These are phyloP conservation scores for Fusarium haematococcum DNA, from an alignment of 2,329 filamentous ascomycete genomes.

Conservation along the genomic window DNA sequence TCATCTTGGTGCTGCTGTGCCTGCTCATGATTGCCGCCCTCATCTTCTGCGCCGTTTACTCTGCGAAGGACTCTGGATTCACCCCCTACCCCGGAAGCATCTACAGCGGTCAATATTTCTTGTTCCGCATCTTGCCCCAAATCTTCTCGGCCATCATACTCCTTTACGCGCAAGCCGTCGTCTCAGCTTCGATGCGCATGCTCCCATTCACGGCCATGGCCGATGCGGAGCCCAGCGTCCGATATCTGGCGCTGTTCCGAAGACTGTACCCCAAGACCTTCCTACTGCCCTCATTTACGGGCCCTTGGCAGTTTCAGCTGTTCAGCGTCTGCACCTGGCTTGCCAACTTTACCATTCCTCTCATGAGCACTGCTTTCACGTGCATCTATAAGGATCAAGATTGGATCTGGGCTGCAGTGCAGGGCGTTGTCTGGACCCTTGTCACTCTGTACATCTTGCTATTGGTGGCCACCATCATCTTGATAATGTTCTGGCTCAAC, in stretches of 20 bases:
- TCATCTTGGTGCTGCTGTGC: slow-evolving; percentile 70
- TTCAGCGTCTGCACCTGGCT: slow-evolving; percentile 81
- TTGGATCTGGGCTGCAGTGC: slow-evolving; percentile 86
- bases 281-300: slow-evolving; percentile 67
- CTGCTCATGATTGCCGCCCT: slow-evolving; percentile 78
- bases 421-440: slow-evolving; percentile 82
- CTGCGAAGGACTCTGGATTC: slow-evolving; percentile 71
- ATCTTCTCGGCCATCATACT: slow-evolving; percentile 78
- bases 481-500: slow-evolving; percentile 74
- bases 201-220: slow-evolving; percentile 85
- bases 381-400: slow-evolving; percentile 65
- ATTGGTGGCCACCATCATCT: slow-evolving; percentile 61
- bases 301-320: slow-evolving; percentile 74
- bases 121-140: slow-evolving; percentile 88
- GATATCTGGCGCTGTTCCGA: slow-evolving; percentile 75
- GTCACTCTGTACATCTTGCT: slow-evolving; percentile 80
- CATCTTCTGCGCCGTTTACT: slow-evolving; percentile 79
- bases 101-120: slow-evolving; percentile 81
- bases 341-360: slow-evolving; percentile 81
- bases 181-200: slow-evolving; percentile 79
- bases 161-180: slow-evolving; percentile 81
- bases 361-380: slow-evolving; percentile 83
- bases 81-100: slow-evolving; percentile 74
- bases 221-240: slow-evolving; percentile 67
- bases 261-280: slow-evolving; percentile 78